These are phyloP conservation scores for Dendrobium officinale DNA, from an alignment of 106 monocot genomes.

Conservation along the genomic window DNA sequence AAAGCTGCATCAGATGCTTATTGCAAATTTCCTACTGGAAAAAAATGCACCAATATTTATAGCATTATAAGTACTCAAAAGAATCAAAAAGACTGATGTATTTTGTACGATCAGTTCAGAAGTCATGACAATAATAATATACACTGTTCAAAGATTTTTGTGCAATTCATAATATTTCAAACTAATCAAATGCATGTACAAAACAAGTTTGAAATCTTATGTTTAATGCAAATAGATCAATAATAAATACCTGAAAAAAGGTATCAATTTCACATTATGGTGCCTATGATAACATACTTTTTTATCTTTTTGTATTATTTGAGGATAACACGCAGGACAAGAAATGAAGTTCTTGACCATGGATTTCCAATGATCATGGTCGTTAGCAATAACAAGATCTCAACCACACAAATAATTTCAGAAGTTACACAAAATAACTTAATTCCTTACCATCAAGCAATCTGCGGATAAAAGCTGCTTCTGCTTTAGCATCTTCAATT, in stretches of 20 bases:
- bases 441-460: constrained; percentile 68
- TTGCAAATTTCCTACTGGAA: background rate
- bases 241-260: background rate
- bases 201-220: background rate
- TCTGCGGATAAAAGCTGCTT: constrained; percentile 54
- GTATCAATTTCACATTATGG: background rate
- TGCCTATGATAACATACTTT: background rate
- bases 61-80: background rate
- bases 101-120: background rate
- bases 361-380: background rate
- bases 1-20: background rate
- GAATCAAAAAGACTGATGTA: background rate
- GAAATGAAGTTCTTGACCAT: background rate
- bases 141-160: background rate
- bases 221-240: background rate
- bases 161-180: background rate
- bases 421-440: background rate
- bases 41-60: background rate
- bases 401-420: background rate
- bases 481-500: constrained; percentile 80
- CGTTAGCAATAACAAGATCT: background rate
- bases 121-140: background rate
- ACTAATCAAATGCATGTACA: background rate
- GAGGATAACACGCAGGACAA: background rate
- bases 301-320: background rate